Evolutionary conservation across 331 rosid species (phyloP).

Genomic region (Ulmus americana): DNA sequence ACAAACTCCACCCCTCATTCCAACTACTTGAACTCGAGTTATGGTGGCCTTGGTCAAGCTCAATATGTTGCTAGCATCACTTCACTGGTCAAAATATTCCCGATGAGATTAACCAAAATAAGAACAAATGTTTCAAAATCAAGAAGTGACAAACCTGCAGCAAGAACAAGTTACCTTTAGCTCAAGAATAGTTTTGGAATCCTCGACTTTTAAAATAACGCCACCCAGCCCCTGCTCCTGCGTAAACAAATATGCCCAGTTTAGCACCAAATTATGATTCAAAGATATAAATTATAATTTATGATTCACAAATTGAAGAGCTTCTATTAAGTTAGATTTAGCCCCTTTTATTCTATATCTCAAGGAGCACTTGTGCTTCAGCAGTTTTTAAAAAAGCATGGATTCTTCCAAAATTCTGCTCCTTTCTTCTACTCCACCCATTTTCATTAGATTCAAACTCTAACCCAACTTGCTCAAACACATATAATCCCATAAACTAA

Average conservation of each 20-base stretch:
- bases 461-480: not conserved
- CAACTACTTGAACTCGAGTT: constrained; percentile 52
- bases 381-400: constrained; percentile 46
- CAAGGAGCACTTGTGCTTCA: too few species aligned
- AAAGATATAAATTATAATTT: too few species aligned
- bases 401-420: constrained; percentile 63
- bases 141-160: too few species aligned
- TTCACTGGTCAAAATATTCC: constrained; percentile 83
- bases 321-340: too few species aligned
- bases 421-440: constrained; percentile 55
- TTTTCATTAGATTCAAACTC: not conserved
- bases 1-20: constrained; percentile 95
- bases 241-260: too few species aligned
- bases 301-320: too few species aligned
- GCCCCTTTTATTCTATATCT: too few species aligned
- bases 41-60: constrained; percentile 68
- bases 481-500: not conserved
- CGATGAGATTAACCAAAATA: constrained; percentile 39
- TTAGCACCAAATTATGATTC: too few species aligned
- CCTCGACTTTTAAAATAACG: too few species aligned
- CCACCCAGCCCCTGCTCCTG: too few species aligned
- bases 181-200: too few species aligned
- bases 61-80: constrained; percentile 49
- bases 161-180: too few species aligned
- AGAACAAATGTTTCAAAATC: constrained; percentile 20